Evolutionary conservation across 495 filamentous ascomycete species (phyloP), one percentile per base, ranked within the genome.

Genomic region (Penicillium silybi): DNA sequence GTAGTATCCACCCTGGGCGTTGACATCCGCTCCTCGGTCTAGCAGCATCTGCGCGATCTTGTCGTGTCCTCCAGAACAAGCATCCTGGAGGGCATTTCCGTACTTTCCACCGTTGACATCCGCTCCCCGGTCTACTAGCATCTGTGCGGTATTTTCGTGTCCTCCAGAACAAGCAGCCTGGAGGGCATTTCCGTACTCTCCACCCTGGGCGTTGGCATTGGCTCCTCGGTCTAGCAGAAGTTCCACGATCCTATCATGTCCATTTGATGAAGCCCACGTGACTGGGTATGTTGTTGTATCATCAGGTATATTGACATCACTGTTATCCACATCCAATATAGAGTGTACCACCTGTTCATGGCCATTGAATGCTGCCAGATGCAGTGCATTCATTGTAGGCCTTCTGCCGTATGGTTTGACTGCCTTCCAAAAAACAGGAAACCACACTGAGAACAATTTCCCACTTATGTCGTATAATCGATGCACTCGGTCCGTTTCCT

Each of bases 321-420:
- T 53, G 16, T 62, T 59, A 3, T 46, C 46, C 10, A 26, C 25
- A 26, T 58, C 57, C 13, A 69, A n/a, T 7, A 71, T 41, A 8
- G 62, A 27, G 18, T 48, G 32, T 18, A 48, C 45, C 1, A 25
- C 18, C 4, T 53, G 43, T 42, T 61, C 41, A 58, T 61, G 61
- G 10, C 61, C 61, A 44, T 49, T 54, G 23, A 61, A 48, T 47
- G 54, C 41, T 43, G 58, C 51, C 35, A 59, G 42, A 42, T 57
- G 58, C 41, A 61, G 25, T 26, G 54, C 46, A 49, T 5, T 58
- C 49, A 56, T 48, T n/a, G 18, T 5, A 15, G 48, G 53, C 26
- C 20, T n/a, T 22, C 8, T 16, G 11, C 13, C 11, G 46, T 52
- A 44, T 18, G 17, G 13, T 20, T 15, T 35, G 17, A 52, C 26